Base-by-base conservation (phyloP, 495 filamentous ascomycete species). In the Amniculicola lignicola region DNA sequence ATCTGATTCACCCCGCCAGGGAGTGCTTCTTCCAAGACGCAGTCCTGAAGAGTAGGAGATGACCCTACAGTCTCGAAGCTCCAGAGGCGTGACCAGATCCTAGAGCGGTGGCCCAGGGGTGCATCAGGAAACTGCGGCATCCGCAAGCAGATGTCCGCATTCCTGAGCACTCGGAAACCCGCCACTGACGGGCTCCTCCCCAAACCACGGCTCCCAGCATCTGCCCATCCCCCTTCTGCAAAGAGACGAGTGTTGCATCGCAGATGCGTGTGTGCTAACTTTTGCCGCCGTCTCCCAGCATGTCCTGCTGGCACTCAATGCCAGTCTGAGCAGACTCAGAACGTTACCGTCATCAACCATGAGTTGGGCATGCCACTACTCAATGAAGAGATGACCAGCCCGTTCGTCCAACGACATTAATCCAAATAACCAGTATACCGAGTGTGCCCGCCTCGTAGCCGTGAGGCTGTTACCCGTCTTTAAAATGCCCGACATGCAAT, bases 391-490 rank as follows among this genome's bases (percentile, higher is more conserved):
- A 62, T 63, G 60, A n/a, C 70, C 63, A 66, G 68, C 71, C n/a
- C 70, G 66, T 58, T 61, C 62, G n/a, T n/a, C 73, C 76, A 25
- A 68, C 54, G 55, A 67, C 69, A 74, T 44, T 59, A 61, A 68
- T 55, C 54, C 57, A 71, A 74, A 66, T n/a, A n/a, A n/a, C n/a
- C n/a, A n/a, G 39, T 25, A 59, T 67, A 72, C 68, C 73, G 75
- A 73, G 68, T 75, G 64, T 64, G 39, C 63, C 76, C 72, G 71
- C 78, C 75, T 74, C 9, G 73, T 79, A 74, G 79, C 80, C 80
- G 79, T 70, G 80, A 79, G 79, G 79, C 79, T 72, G 54, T 77
- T 74, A 40, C 19, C 74, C 73, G 66, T 69, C 82, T 76, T 80
- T 81, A 68, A 67, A 71, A 73, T 71, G 69, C 69, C 56, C 54